Evolutionary conservation across 2,329 filamentous ascomycete genomes (phyloP).

Genomic region (Pyrenochaeta sp.): DNA sequence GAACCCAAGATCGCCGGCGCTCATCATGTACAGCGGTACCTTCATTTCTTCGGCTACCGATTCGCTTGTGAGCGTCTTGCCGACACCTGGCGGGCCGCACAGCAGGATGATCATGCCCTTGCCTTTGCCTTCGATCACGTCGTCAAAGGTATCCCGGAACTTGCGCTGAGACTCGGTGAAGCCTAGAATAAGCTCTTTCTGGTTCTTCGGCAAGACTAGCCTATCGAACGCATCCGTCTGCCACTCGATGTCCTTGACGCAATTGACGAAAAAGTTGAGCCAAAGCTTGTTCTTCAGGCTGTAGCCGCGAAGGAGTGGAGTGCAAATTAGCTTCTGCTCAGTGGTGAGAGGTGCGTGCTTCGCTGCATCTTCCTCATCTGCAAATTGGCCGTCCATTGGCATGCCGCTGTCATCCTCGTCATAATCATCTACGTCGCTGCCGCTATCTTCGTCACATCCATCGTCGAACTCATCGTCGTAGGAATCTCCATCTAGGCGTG

Average conservation of each 20-base stretch:
- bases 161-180: conserved; percentile 77
- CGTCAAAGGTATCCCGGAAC: conserved; percentile 25
- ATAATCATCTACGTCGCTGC: conserved; percentile 8
- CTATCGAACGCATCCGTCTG: conserved; percentile 57
- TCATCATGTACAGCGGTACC: conserved; percentile 71
- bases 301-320: conserved; percentile 55
- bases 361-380: conserved; percentile 23
- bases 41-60: conserved; percentile 30
- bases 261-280: conserved; percentile 47
- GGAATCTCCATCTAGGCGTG: conserved; percentile 1
- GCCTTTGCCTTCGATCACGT: conserved; percentile 60
- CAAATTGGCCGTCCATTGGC: conserved; percentile 25
- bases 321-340: conserved; percentile 47
- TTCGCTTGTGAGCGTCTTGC: conserved; percentile 36
- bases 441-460: conserved; percentile 13
- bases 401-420: conserved; percentile 20
- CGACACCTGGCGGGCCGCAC: conserved; percentile 37
- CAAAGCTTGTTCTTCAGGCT: conserved; percentile 37
- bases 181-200: conserved; percentile 54
- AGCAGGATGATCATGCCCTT: conserved; percentile 40
- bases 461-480: conserved; percentile 11
- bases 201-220: conserved; percentile 43
- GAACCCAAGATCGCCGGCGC: conserved; percentile 76
- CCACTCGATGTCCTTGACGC: conserved; percentile 54
- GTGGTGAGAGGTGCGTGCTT: conserved; percentile 20